Percentiles rank a stretch among this genome's conserved stretches.
Evolutionary conservation across 345 rosid species (phyloP).

Genomic region (Salix viminalis): DNA sequence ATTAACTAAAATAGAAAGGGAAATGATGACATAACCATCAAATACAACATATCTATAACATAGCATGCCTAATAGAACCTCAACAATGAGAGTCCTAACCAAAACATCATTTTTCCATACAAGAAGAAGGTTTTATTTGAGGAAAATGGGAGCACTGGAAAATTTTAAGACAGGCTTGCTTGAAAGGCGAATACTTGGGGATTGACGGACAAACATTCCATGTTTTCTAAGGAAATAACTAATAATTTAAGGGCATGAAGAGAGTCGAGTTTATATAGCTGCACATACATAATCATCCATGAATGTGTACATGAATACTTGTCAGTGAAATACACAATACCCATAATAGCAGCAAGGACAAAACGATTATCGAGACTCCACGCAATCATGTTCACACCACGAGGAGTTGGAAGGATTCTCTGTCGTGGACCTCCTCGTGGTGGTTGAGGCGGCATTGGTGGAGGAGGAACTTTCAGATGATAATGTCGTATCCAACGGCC

Average conservation of each 20-base stretch:
- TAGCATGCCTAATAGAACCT: neutral
- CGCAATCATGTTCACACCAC: constrained; percentile 94
- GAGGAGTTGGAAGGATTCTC: constrained; percentile 93
- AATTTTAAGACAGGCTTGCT: neutral
- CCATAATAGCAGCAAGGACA: constrained; percentile 99
- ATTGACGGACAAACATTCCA: neutral
- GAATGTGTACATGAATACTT: neutral
- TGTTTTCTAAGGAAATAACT: too few relatives aligned
- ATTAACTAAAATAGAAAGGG: neutral
- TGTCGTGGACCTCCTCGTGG: constrained; percentile 97
- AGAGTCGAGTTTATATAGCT: neutral
- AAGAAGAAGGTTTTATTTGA: neutral
- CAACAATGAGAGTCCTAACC: neutral
- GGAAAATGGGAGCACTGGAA: neutral
- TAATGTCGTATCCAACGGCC: constrained; percentile 85
- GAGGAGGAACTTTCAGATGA: constrained; percentile 99
- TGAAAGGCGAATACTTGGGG: neutral
- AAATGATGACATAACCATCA: neutral
- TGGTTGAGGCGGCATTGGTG: constrained; percentile 94
- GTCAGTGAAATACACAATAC: constrained; percentile 32
- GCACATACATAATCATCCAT: neutral
- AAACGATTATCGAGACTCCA: constrained; percentile 99
- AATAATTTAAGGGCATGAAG: neutral
- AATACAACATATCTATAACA: neutral
- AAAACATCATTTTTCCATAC: neutral